Base-by-base conservation (phyloP, 495 filamentous ascomycete genomes). In the Penicillium desertorum region DNA sequence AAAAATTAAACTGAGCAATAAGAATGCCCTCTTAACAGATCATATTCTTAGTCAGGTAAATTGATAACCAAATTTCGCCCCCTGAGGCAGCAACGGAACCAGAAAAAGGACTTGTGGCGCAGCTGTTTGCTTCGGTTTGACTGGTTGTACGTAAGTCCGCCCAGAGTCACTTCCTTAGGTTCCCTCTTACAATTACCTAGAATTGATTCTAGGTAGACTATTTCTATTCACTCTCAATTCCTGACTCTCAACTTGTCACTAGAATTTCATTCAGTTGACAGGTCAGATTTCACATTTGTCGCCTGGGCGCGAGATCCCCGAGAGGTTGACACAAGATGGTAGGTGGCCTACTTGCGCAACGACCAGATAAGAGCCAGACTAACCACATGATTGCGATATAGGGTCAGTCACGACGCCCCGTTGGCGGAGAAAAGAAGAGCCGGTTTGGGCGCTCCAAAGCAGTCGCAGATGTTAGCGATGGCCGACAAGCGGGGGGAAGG, bases 331-430 rank as follows among this genome's bases (percentile, higher is more conserved):
- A 70, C 65, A 71, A 54, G 53, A 72, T 74, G 72, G 72, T 75
- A 58, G 66, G 71, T 65, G 34, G 54, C 29, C 45, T 32, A 41
- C 51, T 45, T 22, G 53, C 43, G n/a, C 20, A 34, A 34, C 4
- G 20, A 50, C 50, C 44, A 52, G 58, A 51, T 45, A 56, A 59
- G 44, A 23, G 19, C 57, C 57, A 39, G 41, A 61, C 59, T 62
- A 37, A 62, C 53, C 47, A 44, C 56, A 59, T 50, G 45, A 37
- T 57, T 51, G 48, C 57, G 29, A 10, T 53, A 54, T 59, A 79
- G 76, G 76, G 74, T 64, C 75, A 78, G 49, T 79, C 76, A 70
- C 75, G 76, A 75, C 75, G 76, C 66, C 76, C 75, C 49, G 71
- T 47, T 54, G 76, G 76, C 50, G 75, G 76, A 58, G 76, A 78